Conservation (phyloP, 495 filamentous ascomycete genomes). For the Xylaria palmicola region DNA sequence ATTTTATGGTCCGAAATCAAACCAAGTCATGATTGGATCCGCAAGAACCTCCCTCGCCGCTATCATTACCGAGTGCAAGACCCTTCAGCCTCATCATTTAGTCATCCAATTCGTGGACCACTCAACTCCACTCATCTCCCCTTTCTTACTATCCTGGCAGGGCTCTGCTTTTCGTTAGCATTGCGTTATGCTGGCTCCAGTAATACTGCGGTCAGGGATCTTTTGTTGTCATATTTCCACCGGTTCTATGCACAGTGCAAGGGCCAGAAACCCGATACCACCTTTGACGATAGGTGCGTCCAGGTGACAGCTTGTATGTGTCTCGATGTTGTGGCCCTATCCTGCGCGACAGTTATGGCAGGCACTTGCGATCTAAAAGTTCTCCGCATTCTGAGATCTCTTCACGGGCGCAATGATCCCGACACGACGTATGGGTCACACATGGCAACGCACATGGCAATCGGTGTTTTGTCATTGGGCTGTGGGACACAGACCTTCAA, state of each 20-base stretch:
- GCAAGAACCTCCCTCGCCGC: conserved; percentile 63
- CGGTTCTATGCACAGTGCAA: conserved; percentile 79
- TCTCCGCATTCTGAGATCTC: conserved; percentile 82
- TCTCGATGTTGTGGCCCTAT: conserved; percentile 78
- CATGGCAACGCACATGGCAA: conserved; percentile 85
- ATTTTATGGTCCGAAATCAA: conserved; percentile 90
- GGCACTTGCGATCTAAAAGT: conserved; percentile 86
- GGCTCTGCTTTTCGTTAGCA: conserved; percentile 81
- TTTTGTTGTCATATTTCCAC: conserved; percentile 82
- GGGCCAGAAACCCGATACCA: conserved; percentile 34
- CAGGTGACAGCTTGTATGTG: conserved; percentile 84
- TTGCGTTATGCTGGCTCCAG: conserved; percentile 88
- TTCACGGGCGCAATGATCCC: conserved; percentile 83
- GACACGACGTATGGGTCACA: conserved; percentile 92
- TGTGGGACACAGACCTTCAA: conserved; percentile 90
- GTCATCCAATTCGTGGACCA: conserved; percentile 21
- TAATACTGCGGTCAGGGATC: conserved; percentile 65
- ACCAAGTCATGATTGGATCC: conserved; percentile 70
- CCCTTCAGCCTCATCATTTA: conserved; percentile 7
- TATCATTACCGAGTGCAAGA: conserved; percentile 54
- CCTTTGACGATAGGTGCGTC: conserved; percentile 79
- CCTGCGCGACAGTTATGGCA: conserved; percentile 87
- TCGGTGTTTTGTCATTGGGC: conserved; percentile 87
- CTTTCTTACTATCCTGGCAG: conserved; percentile 88
- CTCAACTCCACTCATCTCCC: conserved; percentile 57